Conservation (phyloP, 768 basidiomycete genomes). For the Auricularia sp. region DNA sequence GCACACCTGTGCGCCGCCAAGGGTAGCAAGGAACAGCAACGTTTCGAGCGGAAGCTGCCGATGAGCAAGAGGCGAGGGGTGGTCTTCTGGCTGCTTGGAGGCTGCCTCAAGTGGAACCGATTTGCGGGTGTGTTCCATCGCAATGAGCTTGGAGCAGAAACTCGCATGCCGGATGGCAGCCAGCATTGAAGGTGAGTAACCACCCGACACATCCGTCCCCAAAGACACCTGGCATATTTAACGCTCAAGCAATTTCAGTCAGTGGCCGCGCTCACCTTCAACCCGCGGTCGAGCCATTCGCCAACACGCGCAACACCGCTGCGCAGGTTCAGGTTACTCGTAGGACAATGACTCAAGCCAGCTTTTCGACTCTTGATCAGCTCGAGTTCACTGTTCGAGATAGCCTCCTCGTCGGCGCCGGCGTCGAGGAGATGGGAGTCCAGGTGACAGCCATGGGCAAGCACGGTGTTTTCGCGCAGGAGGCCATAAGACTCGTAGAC, state of each 20-base stretch:
- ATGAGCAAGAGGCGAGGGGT: slow-evolving; percentile 31
- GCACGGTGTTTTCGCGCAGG: slow-evolving; percentile 67
- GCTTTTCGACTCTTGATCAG: slow-evolving; percentile 55
- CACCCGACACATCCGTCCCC: slow-evolving; percentile 91
- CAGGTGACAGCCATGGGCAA: slow-evolving; percentile 83
- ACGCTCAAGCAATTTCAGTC: too few relatives aligned
- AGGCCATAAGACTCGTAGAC: slow-evolving; percentile 77
- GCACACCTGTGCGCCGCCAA: slow-evolving; percentile 84
- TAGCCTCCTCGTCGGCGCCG: background rate
- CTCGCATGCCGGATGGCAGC: slow-evolving; percentile 64
- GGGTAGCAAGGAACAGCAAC: slow-evolving; percentile 81
- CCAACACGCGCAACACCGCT: slow-evolving; percentile 81
- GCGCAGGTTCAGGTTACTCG: slow-evolving; percentile 84
- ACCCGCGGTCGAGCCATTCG: slow-evolving; percentile 65
- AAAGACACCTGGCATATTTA: slow-evolving; percentile 53
- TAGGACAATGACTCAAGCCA: slow-evolving; percentile 88
- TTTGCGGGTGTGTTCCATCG: slow-evolving; percentile 31
- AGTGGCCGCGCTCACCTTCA: slow-evolving; percentile 49
- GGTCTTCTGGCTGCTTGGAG: background rate
- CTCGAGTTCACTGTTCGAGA: slow-evolving; percentile 49
- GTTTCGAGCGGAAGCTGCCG: slow-evolving; percentile 64
- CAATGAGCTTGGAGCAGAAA: slow-evolving; percentile 69
- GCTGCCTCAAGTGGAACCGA: background rate
- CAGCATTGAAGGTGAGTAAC: slow-evolving; percentile 74
- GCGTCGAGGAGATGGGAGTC: slow-evolving; percentile 17